Conservation (phyloP, 192 early-diverging fungal species). For the Geosiphon pyriformis region DNA sequence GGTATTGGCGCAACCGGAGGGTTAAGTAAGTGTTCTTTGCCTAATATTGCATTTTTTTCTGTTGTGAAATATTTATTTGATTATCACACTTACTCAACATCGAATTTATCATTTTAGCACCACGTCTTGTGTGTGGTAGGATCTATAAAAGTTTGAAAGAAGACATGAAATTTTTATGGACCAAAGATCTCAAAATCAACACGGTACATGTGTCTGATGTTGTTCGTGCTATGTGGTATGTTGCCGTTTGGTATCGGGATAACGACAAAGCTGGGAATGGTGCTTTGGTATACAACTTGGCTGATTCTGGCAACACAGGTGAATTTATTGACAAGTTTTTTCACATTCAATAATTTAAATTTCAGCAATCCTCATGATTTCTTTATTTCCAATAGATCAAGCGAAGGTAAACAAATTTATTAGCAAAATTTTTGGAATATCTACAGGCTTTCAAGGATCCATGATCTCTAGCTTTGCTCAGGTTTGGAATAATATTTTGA, state of each 20-base stretch:
- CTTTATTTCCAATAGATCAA: constrained; percentile 55
- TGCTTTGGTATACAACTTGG: constrained; percentile 72
- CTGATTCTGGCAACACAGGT: constrained; percentile 85
- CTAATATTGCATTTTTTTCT: neutral
- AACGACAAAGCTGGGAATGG: constrained; percentile 40
- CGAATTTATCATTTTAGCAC: constrained; percentile 49
- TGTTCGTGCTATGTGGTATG: constrained; percentile 50
- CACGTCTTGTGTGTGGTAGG: constrained; percentile 87
- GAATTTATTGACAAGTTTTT: too few relatives aligned
- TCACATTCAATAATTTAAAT: neutral
- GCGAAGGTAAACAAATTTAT: constrained; percentile 70
- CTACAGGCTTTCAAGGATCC: constrained; percentile 80
- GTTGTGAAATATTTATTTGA: neutral
- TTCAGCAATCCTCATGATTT: constrained; percentile 2
- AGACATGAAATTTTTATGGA: constrained; percentile 94
- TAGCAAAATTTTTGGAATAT: constrained; percentile 67
- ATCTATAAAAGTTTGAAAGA: constrained; percentile 77
- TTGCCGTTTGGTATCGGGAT: constrained; percentile 45
- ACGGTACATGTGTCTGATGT: constrained; percentile 94
- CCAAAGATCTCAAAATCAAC: constrained; percentile 83
- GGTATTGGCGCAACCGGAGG: constrained; percentile 74
- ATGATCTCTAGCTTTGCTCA: constrained; percentile 74
- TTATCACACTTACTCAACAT: neutral
- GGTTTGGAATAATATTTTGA: too few relatives aligned
- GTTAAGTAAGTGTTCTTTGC: constrained; percentile 76